These are phyloP conservation scores for Dactylorhiza incarnata DNA, from an alignment of 106 monocot genomes.

Conservation along the genomic window DNA sequence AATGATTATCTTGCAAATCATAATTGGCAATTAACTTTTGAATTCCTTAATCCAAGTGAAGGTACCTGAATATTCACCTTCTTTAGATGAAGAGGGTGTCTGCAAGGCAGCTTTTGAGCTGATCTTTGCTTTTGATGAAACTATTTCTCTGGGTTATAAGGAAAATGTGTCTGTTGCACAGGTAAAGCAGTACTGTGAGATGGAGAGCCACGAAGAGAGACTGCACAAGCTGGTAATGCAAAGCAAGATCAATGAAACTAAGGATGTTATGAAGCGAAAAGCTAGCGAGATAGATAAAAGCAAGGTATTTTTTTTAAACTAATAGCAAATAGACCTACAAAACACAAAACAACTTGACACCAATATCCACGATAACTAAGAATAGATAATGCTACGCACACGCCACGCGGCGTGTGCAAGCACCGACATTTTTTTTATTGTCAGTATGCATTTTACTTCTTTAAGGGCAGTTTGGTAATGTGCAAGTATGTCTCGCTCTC, in stretches of 20 bases:
- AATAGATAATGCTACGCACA: too few species aligned
- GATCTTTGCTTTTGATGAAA: constrained; percentile 99
- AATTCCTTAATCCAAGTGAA: constrained; percentile 36
- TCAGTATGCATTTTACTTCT: too few species aligned
- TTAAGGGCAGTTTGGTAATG: too few species aligned
- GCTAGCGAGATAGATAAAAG: constrained; percentile 96
- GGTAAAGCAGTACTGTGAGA: constrained; percentile 96
- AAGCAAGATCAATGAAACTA: constrained; percentile 95
- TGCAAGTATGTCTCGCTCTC: too few species aligned
- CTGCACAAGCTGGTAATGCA: constrained; percentile 83
- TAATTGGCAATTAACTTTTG: not conserved
- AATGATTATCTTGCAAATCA: not conserved
- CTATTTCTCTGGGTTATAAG: constrained; percentile 88
- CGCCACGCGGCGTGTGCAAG: too few species aligned
- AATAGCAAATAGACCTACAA: not conserved
- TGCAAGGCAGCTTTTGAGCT: constrained; percentile 83
- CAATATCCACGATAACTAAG: too few species aligned
- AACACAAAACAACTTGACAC: too few species aligned
- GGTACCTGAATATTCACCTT: constrained; percentile 92
- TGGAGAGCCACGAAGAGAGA: constrained; percentile 95
- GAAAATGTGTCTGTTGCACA: constrained; percentile 87
- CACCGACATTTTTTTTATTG: too few species aligned
- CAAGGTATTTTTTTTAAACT: constrained; percentile 45
- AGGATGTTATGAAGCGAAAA: constrained; percentile 90
- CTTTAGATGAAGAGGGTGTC: constrained; percentile 88